These are phyloP conservation scores for Zymoseptoria tritici DNA, from an alignment of 2,329 filamentous ascomycete genomes.

Conservation along the genomic window DNA sequence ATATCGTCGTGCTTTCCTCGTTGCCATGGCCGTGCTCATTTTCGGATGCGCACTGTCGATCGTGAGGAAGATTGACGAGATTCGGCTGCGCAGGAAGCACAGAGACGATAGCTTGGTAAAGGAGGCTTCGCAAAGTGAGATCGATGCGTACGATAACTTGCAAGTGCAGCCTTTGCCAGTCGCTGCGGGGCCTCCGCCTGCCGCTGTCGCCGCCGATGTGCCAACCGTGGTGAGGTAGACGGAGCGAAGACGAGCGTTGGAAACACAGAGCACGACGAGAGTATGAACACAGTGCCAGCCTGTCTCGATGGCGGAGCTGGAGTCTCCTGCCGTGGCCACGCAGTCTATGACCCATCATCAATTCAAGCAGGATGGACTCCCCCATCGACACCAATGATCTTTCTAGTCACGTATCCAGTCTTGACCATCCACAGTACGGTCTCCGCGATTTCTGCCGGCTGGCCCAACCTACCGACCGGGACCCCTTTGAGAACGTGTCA, in stretches of 20 bases:
- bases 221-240: neutral
- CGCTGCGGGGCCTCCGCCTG: neutral
- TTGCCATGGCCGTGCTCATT: slow-evolving; percentile 40
- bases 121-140: neutral
- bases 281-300: neutral
- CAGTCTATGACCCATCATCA: neutral
- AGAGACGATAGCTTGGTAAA: neutral
- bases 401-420: slow-evolving; percentile 42
- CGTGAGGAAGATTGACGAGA: slow-evolving; percentile 40
- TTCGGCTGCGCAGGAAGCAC: slow-evolving; percentile 7
- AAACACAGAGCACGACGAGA: neutral
- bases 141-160: neutral
- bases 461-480: slow-evolving; percentile 39
- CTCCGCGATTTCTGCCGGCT: slow-evolving; percentile 41
- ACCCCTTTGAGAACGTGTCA: slow-evolving; percentile 28
- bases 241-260: neutral
- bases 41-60: slow-evolving; percentile 38
- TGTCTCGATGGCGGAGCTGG: neutral
- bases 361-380: slow-evolving; percentile 30
- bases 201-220: neutral
- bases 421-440: slow-evolving; percentile 43
- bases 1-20: slow-evolving; percentile 32
- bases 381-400: slow-evolving; percentile 38
- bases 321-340: neutral
- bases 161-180: neutral